Percentiles rank a stretch among this genome's conserved stretches.
Conservation (phyloP, 148 eudicot genomes). For the Arbutus unedo region DNA sequence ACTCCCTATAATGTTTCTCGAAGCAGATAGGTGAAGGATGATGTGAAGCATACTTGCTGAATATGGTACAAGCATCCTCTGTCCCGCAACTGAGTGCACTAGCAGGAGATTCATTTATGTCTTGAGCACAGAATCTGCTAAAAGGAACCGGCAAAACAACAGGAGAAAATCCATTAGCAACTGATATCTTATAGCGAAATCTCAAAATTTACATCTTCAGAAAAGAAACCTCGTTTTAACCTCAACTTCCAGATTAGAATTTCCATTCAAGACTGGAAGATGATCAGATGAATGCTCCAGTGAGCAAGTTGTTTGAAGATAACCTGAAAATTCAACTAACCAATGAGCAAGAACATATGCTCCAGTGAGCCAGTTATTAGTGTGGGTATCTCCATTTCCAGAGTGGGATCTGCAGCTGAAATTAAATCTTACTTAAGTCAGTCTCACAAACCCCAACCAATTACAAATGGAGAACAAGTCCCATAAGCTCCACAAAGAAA, state of each 20-base stretch:
- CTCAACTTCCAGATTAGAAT: slow-evolving; percentile 23
- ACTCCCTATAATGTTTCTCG: slow-evolving; percentile 56
- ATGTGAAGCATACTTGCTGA: slow-evolving; percentile 43
- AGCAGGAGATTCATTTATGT: slow-evolving; percentile 20
- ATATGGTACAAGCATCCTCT: slow-evolving; percentile 12
- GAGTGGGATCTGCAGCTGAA: no score
- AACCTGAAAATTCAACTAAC: slow-evolving; percentile 14
- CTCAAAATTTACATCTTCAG: background rate
- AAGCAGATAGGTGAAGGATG: slow-evolving; percentile 70
- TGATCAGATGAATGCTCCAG: slow-evolving; percentile 28
- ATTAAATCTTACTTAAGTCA: background rate
- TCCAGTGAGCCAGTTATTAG: no score
- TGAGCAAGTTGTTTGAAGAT: slow-evolving; percentile 21
- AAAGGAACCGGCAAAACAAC: slow-evolving; percentile 31
- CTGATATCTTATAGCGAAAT: background rate
- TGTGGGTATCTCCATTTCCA: no score
- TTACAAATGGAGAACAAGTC: background rate
- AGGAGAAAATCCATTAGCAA: slow-evolving; percentile 5
- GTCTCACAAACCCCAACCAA: background rate
- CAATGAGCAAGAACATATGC: background rate
- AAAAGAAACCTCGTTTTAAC: slow-evolving; percentile 16
- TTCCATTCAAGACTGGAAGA: slow-evolving; percentile 8
- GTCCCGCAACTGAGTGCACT: slow-evolving; percentile 19
- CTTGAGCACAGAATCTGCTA: slow-evolving; percentile 30
- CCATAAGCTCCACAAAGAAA: background rate